Evolutionary conservation across 495 filamentous ascomycete genomes (phyloP), one percentile per base, ranked within the genome.

Genomic region (Hypoxylon cercidicola): DNA sequence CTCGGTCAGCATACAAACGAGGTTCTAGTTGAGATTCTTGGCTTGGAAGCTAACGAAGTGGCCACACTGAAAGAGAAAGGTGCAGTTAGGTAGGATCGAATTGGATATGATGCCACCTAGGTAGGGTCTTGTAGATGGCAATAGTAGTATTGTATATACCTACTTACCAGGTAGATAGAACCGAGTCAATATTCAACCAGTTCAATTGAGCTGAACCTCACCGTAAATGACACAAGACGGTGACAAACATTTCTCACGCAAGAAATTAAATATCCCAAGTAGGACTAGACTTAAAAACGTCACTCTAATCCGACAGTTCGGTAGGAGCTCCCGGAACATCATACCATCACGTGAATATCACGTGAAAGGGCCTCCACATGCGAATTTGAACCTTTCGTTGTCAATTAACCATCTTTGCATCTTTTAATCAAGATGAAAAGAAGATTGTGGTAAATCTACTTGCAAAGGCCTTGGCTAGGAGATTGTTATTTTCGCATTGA

Each of bases 1-100:
- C 77, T 99, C 40, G 95, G 95, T 0, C 88, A 99, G 74, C 95
- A 99, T 77, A 98, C 95, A 1, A 82, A 95, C 66, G 93, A 98
- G 76, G 82, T 99, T 1, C 77, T 99, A 54, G 64, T 76, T 21
- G 84, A 87, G 1, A 66, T 91, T 21, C 76, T 97, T 16, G 87
- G 89, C 0, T 80, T 93, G 67, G 82, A 77, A 9, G 78, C 84
- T 40, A 76, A 68, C 0, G 82, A 90, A 52, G 91, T 97, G 45
- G 74, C 79, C 34, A 75, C 73, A 11, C 74, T 96, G 62, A 89
- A 82, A 68, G 74, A 79, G 25, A 85, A 89, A 40, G 93, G 93
- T 1, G 89, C 91, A 2, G 78, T 96, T 7, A 83, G 84, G 55
- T 93, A 85, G 70, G 1, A 21, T 45, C n/a, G n/a, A 41, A n/a